phyloP scores from a whole-genome alignment of 148 eudicot species.

The Bassia scoparia region DNA sequence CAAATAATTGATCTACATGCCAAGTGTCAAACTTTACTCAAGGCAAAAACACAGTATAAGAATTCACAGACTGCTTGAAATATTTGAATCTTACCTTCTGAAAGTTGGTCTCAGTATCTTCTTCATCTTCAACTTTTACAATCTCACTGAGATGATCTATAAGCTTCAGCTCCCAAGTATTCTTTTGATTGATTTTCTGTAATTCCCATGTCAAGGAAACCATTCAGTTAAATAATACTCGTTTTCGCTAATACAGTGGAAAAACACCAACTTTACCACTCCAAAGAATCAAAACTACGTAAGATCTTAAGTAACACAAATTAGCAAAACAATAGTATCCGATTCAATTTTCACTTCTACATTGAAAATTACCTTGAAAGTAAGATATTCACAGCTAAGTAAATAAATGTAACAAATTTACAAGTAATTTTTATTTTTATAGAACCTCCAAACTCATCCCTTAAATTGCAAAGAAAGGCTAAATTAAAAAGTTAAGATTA shows the following conservation, averaged over 20 bases:
- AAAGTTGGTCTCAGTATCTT: conserved; percentile 79
- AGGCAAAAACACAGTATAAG: background rate
- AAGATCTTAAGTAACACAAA: background rate
- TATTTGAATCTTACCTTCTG: conserved; percentile 53
- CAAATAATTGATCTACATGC: background rate
- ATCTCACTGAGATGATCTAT: conserved; percentile 89
- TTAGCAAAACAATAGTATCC: no score
- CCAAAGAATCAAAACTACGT: background rate
- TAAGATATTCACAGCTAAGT: no score
- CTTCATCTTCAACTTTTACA: conserved; percentile 69
- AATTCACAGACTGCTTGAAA: background rate
- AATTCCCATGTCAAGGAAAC: conserved; percentile 1
- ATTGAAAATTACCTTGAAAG: no score
- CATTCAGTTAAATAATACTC: background rate
- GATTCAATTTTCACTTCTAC: no score
- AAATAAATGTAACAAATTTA: no score
- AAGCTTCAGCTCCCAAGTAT: conserved; percentile 91
- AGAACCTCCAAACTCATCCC: background rate
- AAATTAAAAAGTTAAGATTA: background rate
- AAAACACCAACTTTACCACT: background rate
- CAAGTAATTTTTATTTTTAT: no score
- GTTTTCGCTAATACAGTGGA: background rate
- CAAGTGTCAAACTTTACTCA: background rate
- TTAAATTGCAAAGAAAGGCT: no score
- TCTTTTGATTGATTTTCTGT: conserved; percentile 96